Conservation (phyloP, 805 yeast species). For the Candida schatavii region DNA sequence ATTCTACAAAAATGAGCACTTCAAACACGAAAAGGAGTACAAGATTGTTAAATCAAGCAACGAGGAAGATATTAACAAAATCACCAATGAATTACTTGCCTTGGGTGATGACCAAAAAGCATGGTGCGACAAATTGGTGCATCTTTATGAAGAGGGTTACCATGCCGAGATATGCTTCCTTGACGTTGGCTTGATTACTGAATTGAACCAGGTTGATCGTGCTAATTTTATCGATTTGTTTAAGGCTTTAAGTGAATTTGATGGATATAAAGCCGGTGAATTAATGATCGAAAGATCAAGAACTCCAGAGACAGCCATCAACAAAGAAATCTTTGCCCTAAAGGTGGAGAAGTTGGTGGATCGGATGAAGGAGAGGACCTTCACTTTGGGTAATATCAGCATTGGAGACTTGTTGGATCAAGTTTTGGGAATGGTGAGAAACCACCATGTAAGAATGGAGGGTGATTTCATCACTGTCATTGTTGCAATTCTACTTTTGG, state of each 20-base stretch:
- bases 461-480: conserved; percentile 94
- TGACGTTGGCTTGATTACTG: conserved; percentile 93
- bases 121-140: conserved; percentile 47
- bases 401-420: conserved; percentile 88
- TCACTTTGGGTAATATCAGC: conserved; percentile 86
- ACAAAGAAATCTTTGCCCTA: conserved; percentile 80
- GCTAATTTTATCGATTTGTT: conserved; percentile 86
- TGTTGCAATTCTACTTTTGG: conserved; percentile 86
- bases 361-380: conserved; percentile 80
- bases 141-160: conserved; percentile 55
- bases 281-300: conserved; percentile 92
- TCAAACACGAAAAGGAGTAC: conserved; percentile 41
- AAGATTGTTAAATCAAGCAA: conserved; percentile 40
- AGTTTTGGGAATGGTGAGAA: conserved; percentile 86
- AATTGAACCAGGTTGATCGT: conserved; percentile 72
- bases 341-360: conserved; percentile 83
- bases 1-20: conserved; percentile 51
- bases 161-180: conserved; percentile 85
- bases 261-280: conserved; percentile 93
- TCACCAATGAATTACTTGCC: conserved; percentile 39
- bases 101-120: conserved; percentile 33
- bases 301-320: conserved; percentile 88
- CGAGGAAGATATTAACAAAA: conserved; percentile 45
- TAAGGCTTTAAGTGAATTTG: conserved; percentile 84
- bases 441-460: conserved; percentile 96